Evolutionary conservation across 2,329 filamentous ascomycete genomes (phyloP), one percentile per base, ranked within the genome.

Genomic region (Hypomyces rosellus): DNA sequence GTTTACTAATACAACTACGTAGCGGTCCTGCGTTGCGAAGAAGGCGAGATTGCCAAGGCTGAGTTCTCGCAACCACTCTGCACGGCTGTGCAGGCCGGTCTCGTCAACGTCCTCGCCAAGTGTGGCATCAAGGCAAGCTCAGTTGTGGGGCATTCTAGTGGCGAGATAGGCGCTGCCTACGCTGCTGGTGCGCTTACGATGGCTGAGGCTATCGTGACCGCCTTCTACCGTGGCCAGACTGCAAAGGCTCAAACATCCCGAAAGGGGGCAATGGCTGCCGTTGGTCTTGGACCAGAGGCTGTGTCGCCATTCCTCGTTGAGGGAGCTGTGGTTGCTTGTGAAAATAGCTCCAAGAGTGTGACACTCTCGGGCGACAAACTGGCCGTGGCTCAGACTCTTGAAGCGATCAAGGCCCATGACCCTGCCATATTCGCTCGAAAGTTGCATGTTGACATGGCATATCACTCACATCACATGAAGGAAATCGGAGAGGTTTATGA

Each of bases 381-480:
- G 1, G 69, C 66, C 2, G 64, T 79, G 4, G 67, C 69, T 6
- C 65, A 51, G 11, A 34, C 14, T 6, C 36, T 48, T 25, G 25
- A 69, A 47, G 59, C 76, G 4, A 65, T 57, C 8, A 39, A 45
- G 1, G 44, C 37, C 8, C 45, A 71, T 34, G 63, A 73, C 38
- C 66, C 70, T 42, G 68, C 67, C 22, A 53, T 73, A 1, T 76
- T 77, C 55, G 69, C 70, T 37, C 66, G 69, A 34, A 67, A 65
- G 8, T 65, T 77, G 3, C 65, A 67, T 16, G 70, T 77, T 8
- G 70, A 73, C 14, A 70, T 69, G 2, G 74, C 74, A 1, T 78
- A 78, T 45, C 76, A 78, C 55, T 78, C 75, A 0, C 69, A 72
- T 43, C 72, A 76, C 45, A 77, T 79, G 74, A 49, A 38, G 14